phyloP scores from a whole-genome alignment of 2,329 filamentous ascomycete species.

The Alternaria sp. region DNA sequence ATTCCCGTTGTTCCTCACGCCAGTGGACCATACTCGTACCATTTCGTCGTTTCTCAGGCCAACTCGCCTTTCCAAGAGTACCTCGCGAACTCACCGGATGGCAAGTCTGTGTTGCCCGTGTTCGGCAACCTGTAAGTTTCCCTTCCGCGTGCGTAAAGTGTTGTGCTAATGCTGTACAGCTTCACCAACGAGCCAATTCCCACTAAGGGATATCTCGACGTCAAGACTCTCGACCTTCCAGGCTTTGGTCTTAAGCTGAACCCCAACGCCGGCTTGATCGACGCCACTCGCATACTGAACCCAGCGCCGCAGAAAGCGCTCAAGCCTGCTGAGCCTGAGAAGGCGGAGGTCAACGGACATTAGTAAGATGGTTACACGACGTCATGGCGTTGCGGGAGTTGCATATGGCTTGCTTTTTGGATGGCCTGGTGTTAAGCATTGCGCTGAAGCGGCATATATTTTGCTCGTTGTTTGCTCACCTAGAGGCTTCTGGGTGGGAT shows the following conservation, averaged over 20 bases:
- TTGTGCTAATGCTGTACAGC: not conserved
- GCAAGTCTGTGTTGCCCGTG: slow-evolving; percentile 86
- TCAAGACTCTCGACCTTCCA: slow-evolving; percentile 82
- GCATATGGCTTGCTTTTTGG: slow-evolving; percentile 6
- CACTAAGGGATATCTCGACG: slow-evolving; percentile 78
- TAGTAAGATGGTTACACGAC: slow-evolving; percentile 12
- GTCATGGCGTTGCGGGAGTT: slow-evolving; percentile 14
- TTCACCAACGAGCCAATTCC: slow-evolving; percentile 18
- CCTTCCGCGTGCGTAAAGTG: not conserved
- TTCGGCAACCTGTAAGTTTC: slow-evolving; percentile 93
- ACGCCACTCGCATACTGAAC: slow-evolving; percentile 74
- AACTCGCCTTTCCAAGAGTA: slow-evolving; percentile 97
- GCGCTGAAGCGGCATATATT: slow-evolving; percentile 1
- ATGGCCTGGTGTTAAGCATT: slow-evolving; percentile 12
- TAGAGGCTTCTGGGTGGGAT: not conserved
- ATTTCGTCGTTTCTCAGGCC: slow-evolving; percentile 91
- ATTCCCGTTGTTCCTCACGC: slow-evolving; percentile 95
- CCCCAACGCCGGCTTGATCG: slow-evolving; percentile 78
- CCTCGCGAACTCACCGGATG: slow-evolving; percentile 89
- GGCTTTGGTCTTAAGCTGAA: slow-evolving; percentile 91
- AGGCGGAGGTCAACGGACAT: slow-evolving; percentile 27
- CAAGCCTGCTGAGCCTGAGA: slow-evolving; percentile 35
- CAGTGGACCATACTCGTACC: slow-evolving; percentile 92
- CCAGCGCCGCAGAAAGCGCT: slow-evolving; percentile 62
- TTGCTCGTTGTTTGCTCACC: not conserved